These are phyloP conservation scores for Prinsepia uniflora DNA, from an alignment of 306 rosid species.

Conservation along the genomic window DNA sequence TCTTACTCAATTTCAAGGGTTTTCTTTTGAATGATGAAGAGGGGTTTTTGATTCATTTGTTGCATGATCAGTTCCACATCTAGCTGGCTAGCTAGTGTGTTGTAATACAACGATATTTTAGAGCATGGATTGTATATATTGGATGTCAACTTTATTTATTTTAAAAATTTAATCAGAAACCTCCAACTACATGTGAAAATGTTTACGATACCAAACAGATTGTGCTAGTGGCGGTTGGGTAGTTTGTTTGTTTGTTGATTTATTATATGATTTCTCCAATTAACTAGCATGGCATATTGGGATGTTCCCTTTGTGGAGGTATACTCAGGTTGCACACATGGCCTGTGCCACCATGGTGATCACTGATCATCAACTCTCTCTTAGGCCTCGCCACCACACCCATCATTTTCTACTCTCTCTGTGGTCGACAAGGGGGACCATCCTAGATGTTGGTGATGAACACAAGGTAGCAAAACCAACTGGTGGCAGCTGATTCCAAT, in stretches of 20 bases:
- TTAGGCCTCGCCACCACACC: conserved; percentile 22
- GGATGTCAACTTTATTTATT: too few relatives aligned
- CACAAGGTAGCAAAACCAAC: neutral
- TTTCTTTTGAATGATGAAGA: neutral
- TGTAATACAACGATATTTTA: too few relatives aligned
- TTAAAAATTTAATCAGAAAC: too few relatives aligned
- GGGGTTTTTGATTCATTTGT: neutral
- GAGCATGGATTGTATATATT: too few relatives aligned
- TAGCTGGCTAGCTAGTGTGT: too few relatives aligned
- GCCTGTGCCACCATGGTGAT: conserved; percentile 25
- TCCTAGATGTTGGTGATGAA: conserved; percentile 9
- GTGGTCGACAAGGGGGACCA: conserved; percentile 45
- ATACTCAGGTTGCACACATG: conserved; percentile 35
- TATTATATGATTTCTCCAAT: conserved; percentile 11
- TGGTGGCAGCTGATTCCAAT: too few relatives aligned
- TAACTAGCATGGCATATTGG: conserved; percentile 43
- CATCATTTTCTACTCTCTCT: conserved; percentile 43
- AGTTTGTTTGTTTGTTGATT: neutral
- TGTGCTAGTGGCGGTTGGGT: too few relatives aligned
- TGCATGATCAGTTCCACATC: neutral
- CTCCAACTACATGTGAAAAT: too few relatives aligned
- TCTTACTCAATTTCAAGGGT: conserved; percentile 6
- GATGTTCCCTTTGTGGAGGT: conserved; percentile 45
- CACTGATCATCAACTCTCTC: too few relatives aligned
- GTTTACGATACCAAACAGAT: too few relatives aligned